phyloP scores from a whole-genome alignment of 768 basidiomycete genomes.

The Russula abietina region DNA sequence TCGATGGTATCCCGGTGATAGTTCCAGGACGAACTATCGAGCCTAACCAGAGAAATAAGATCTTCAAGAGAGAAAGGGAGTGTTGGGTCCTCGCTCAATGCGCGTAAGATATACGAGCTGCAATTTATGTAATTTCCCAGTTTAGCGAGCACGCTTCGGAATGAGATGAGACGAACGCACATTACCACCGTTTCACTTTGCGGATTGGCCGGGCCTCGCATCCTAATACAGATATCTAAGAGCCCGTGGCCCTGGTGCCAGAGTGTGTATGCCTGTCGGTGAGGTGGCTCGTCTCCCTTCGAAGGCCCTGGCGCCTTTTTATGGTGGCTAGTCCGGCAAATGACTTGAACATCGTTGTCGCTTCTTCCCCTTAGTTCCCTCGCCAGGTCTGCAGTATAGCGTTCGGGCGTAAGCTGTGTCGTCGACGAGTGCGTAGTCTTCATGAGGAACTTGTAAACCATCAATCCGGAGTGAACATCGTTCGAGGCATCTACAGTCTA shows the following conservation, averaged over 20 bases:
- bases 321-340: neutral
- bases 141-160: neutral
- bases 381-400: constrained; percentile 31
- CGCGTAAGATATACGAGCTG: constrained; percentile 42
- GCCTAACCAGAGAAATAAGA: constrained; percentile 35
- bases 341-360: neutral
- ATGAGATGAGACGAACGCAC: constrained; percentile 29
- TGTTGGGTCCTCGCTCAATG: constrained; percentile 36
- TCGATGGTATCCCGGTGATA: constrained; percentile 38
- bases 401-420: constrained; percentile 23
- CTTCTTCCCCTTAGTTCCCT: constrained; percentile 6
- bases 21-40: constrained; percentile 40
- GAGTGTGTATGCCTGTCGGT: constrained; percentile 41
- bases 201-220: constrained; percentile 37
- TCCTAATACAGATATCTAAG: constrained; percentile 35
- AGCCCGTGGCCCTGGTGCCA: constrained; percentile 38
- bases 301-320: too few relatives aligned
- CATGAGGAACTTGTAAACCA: constrained; percentile 38
- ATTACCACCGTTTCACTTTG: constrained; percentile 44
- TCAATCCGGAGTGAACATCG: constrained; percentile 43
- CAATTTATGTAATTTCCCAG: neutral
- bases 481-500: constrained; percentile 44
- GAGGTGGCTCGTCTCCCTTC: constrained; percentile 17
- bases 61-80: constrained; percentile 35
- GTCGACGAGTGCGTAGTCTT: constrained; percentile 30